Conservation (phyloP, 768 basidiomycete species). For the Auricularia sp. region DNA sequence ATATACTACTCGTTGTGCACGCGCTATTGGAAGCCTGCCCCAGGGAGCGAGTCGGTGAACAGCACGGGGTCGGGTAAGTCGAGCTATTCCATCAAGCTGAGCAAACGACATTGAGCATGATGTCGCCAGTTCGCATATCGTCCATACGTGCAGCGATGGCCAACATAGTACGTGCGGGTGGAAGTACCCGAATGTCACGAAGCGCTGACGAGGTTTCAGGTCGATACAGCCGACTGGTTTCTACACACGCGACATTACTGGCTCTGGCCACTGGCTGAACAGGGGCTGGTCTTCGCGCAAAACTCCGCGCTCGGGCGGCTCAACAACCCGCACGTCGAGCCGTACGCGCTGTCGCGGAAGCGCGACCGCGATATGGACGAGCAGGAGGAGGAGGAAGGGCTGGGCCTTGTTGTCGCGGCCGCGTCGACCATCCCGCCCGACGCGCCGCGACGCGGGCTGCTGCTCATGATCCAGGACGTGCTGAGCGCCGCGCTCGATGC, state of each 20-base stretch:
- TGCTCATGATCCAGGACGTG: neutral
- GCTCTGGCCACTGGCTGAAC: neutral
- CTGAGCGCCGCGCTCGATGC: neutral
- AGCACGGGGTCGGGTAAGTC: neutral
- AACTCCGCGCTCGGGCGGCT: neutral
- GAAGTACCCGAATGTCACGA: too few relatives aligned
- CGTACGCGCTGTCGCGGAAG: neutral
- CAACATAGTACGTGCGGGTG: neutral
- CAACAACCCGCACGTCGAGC: neutral
- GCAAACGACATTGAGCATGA: neutral
- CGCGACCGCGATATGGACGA: neutral
- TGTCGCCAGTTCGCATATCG: neutral
- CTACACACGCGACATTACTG: constrained; percentile 1
- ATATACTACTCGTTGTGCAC: neutral
- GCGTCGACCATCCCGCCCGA: neutral
- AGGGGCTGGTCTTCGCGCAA: neutral
- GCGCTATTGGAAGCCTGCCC: neutral
- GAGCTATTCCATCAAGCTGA: neutral
- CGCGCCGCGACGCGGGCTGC: neutral
- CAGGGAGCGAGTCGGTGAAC: neutral
- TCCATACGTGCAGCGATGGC: neutral
- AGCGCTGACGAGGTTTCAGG: too few relatives aligned
- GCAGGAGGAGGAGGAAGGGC: neutral
- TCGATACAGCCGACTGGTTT: neutral
- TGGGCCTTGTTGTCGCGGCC: neutral